Evolutionary conservation across 2,329 filamentous ascomycete species (phyloP).

Genomic region (Exophiala calicioides): DNA sequence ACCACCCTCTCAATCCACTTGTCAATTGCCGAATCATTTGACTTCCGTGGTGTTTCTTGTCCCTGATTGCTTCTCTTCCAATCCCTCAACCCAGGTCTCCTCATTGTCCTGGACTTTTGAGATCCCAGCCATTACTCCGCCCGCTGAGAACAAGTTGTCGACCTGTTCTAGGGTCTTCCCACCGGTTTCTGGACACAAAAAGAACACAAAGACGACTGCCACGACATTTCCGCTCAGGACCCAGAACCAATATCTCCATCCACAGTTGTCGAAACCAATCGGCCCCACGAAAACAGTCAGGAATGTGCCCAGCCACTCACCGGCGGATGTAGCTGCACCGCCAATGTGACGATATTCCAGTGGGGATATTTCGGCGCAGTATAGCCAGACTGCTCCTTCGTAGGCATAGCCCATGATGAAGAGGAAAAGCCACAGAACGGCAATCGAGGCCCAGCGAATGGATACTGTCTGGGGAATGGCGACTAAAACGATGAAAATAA

Average conservation of each 20-base stretch:
- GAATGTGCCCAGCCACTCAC: constrained; percentile 40
- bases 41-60: no score
- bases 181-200: constrained; percentile 26
- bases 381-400: constrained; percentile 35
- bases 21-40: no score
- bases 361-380: constrained; percentile 38
- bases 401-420: constrained; percentile 37
- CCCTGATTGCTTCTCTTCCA: no score
- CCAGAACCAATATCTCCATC: constrained; percentile 37
- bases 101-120: no score
- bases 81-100: no score
- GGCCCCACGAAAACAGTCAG: constrained; percentile 40
- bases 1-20: no score
- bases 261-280: constrained; percentile 35
- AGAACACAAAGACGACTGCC: constrained; percentile 23
- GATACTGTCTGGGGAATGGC: constrained; percentile 23
- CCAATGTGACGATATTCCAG: constrained; percentile 40
- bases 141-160: constrained; percentile 17
- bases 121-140: constrained; percentile 5
- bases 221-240: constrained; percentile 36
- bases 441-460: constrained; percentile 33
- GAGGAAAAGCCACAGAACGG: constrained; percentile 38
- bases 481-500: constrained; percentile 22
- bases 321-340: constrained; percentile 35
- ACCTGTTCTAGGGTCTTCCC: constrained; percentile 26